phyloP scores from a whole-genome alignment of 768 basidiomycete genomes.

The Macrocybe gigantea region DNA sequence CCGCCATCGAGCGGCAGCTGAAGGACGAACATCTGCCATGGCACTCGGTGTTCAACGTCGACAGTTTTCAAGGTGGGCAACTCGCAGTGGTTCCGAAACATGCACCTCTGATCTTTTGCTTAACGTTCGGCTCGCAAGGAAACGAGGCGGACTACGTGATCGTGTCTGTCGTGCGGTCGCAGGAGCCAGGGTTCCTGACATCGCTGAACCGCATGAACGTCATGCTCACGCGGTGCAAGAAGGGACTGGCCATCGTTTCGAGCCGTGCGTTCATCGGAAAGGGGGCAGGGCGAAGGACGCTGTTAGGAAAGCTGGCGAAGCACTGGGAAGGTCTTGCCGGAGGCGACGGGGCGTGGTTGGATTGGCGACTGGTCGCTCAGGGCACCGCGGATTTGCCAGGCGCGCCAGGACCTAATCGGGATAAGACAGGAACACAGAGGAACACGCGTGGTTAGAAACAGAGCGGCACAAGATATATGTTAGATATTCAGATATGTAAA shows the following conservation, averaged over 20 bases:
- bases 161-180: slow-evolving; percentile 63
- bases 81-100: too few relatives aligned
- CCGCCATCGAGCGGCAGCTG: slow-evolving; percentile 42
- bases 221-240: slow-evolving; percentile 69
- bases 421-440: too few relatives aligned
- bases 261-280: slow-evolving; percentile 43
- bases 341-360: too few relatives aligned
- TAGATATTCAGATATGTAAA: too few relatives aligned
- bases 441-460: too few relatives aligned
- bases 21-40: slow-evolving; percentile 39
- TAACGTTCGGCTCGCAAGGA: slow-evolving; percentile 30
- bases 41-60: slow-evolving; percentile 68
- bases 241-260: slow-evolving; percentile 60
- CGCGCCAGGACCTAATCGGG: too few relatives aligned
- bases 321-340: too few relatives aligned
- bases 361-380: too few relatives aligned
- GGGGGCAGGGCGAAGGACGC: slow-evolving; percentile 21
- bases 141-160: slow-evolving; percentile 74
- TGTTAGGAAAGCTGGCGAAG: slow-evolving; percentile 26
- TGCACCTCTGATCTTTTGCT: slow-evolving; percentile 15
- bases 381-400: too few relatives aligned
- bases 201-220: slow-evolving; percentile 64
- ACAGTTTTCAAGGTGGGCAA: slow-evolving; percentile 82
- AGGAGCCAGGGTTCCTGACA: slow-evolving; percentile 54
- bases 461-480: too few relatives aligned